These are phyloP conservation scores for Phellopilus nigrolimitatus DNA, from an alignment of 1,284 basidiomycete species.

Conservation along the genomic window DNA sequence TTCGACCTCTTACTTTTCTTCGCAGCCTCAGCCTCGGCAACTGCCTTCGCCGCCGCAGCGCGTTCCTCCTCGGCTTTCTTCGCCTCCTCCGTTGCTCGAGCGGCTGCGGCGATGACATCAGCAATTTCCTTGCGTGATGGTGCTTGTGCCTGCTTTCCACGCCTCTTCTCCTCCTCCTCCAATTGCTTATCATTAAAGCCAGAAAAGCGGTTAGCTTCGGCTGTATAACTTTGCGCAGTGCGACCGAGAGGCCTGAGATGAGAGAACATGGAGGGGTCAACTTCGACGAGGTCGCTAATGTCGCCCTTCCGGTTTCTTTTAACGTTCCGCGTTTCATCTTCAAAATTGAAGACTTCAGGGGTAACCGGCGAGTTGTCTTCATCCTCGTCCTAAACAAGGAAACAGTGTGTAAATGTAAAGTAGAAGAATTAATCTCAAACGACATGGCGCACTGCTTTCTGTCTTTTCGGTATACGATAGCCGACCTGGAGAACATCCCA, in stretches of 20 bases:
- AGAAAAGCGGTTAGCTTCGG: neutral
- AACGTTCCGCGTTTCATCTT: constrained; percentile 29
- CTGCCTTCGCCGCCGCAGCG: constrained; percentile 26
- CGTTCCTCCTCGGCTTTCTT: constrained; percentile 38
- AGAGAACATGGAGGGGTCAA: constrained; percentile 18
- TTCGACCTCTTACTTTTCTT: constrained; percentile 24
- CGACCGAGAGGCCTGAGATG: constrained; percentile 1
- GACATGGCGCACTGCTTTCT: constrained; percentile 41
- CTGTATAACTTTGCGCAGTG: no score
- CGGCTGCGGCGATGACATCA: constrained; percentile 26
- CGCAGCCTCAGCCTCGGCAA: constrained; percentile 1
- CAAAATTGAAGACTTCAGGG: constrained; percentile 22
- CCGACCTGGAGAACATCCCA: constrained; percentile 76
- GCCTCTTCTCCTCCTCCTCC: no score
- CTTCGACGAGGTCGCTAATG: constrained; percentile 24
- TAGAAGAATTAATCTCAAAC: no score
- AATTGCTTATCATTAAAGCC: neutral
- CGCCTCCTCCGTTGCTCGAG: constrained; percentile 37
- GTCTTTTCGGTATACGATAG: constrained; percentile 81
- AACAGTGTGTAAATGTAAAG: constrained; percentile 25
- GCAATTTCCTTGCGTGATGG: constrained; percentile 2
- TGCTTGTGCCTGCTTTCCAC: no score
- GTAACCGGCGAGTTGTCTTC: constrained; percentile 21
- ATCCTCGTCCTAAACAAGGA: constrained; percentile 30
- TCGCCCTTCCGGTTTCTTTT: constrained; percentile 30